Evolutionary conservation across 108 stramenopile genomes (phyloP), one percentile per base, ranked within the genome.

Genomic region (Conticribra guillardii): DNA sequence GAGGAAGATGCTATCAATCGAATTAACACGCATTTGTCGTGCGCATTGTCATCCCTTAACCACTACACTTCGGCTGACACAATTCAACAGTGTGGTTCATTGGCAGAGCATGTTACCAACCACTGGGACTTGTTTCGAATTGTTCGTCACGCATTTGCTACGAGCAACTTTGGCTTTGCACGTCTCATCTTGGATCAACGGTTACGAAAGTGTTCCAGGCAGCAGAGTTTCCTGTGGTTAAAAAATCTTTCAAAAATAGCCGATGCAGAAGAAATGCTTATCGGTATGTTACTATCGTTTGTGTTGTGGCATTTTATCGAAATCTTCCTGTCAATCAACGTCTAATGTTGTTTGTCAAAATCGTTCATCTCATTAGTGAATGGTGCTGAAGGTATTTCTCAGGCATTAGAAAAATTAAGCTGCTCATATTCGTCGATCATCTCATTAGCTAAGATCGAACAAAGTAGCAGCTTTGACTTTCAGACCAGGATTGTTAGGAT

Each of bases 391-490:
- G 54, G 61, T 22, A 64, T 73, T 19, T n/a, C 72, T 27, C 16
- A 31, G 18, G 46, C 54, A 19, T 15, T 73, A 30, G 57, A 65
- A 37, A 11, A 51, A 8, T 26, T 74, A 9, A 60, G 22, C 30
- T 55, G 64, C 18, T 65, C 63, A 29, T 33, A 51, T 29, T 74
- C 64, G 7, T 26, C 37, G 8, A 24, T 74, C 14, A 48, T 21
- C 17, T 74, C 65, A 15, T 27, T 74, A 45, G 73, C 57, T 0
- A 21, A 64, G 28, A 16, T 60, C 17, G 48, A 45, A 4, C n/a
- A 49, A 53, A 51, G n/a, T n/a, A n/a, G n/a, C n/a, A n/a, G n/a
- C n/a, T 74, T 74, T 46, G 33, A 32, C 7, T 74, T 74, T 60
- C 73, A 74, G 55, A 19, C 60, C 15, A 49, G 66, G 45, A 47